Evolutionary conservation across 2,329 filamentous ascomycete species (phyloP).

Genomic region (Neofusicoccum kwambonambiense): DNA sequence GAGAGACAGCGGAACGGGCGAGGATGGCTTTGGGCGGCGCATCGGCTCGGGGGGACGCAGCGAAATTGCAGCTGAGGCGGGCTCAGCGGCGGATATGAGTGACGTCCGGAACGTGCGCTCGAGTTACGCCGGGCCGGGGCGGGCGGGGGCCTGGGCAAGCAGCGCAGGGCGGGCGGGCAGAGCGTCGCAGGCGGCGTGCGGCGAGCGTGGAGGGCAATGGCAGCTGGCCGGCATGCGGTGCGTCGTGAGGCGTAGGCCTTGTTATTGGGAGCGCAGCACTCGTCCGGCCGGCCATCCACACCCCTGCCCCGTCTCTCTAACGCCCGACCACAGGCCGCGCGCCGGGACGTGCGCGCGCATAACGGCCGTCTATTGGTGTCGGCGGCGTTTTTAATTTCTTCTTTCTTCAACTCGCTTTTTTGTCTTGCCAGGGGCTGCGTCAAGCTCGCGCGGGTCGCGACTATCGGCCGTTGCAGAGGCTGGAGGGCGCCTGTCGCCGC

Average conservation of each 20-base stretch:
- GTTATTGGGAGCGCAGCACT: conserved; percentile 11
- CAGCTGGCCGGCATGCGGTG: not conserved
- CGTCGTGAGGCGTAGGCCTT: conserved; percentile 3
- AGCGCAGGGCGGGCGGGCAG: not conserved
- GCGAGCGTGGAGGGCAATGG: not conserved
- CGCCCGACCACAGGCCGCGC: not conserved
- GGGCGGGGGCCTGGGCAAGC: not conserved
- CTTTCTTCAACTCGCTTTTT: not conserved
- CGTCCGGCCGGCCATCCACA: not conserved
- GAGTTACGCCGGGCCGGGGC: not conserved
- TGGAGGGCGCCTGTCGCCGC: not conserved
- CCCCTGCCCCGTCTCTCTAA: conserved; percentile 9
- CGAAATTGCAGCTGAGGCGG: conserved; percentile 14
- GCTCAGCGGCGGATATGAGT: conserved; percentile 7
- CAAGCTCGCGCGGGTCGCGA: not conserved
- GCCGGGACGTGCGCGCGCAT: conserved; percentile 1
- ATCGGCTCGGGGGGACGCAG: conserved; percentile 7
- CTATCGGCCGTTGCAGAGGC: not conserved
- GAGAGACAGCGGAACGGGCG: conserved; percentile 9
- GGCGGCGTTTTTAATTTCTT: conserved; percentile 11
- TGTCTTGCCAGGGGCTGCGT: not conserved
- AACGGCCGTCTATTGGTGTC: conserved; percentile 14
- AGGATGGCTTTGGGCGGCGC: not conserved
- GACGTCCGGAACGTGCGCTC: conserved; percentile 2
- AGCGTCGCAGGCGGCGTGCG: not conserved